phyloP scores from a whole-genome alignment of 768 basidiomycete species.

The Calocera viscosa region DNA sequence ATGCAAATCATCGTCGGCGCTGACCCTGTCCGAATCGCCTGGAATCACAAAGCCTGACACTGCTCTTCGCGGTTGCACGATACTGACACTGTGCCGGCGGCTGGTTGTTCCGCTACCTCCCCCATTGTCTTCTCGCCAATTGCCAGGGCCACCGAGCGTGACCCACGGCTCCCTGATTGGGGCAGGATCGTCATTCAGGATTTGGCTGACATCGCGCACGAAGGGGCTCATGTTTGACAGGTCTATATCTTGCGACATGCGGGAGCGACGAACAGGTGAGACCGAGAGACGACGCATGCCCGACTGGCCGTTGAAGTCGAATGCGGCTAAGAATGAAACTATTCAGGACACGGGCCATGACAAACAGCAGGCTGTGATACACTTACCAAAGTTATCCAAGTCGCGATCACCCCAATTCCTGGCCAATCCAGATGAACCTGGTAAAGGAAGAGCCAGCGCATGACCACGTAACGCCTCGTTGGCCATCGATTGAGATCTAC shows the following conservation, averaged over 20 bases:
- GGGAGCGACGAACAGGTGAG: neutral
- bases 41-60: slow-evolving; percentile 36
- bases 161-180: slow-evolving; percentile 61
- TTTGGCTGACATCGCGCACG: slow-evolving; percentile 69
- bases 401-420: neutral
- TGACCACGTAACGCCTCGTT: neutral
- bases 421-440: neutral
- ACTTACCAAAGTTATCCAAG: neutral
- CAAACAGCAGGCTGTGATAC: neutral
- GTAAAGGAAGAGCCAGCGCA: neutral
- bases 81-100: slow-evolving; percentile 67
- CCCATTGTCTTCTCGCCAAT: slow-evolving; percentile 34
- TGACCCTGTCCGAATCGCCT: slow-evolving; percentile 27
- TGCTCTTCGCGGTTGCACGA: slow-evolving; percentile 57
- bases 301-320: neutral
- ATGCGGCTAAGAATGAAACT: neutral
- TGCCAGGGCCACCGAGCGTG: slow-evolving; percentile 25
- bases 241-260: slow-evolving; percentile 29
- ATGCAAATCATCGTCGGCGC: neutral
- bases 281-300: neutral
- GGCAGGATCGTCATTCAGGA: slow-evolving; percentile 59
- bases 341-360: neutral
- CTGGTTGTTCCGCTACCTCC: slow-evolving; percentile 71
- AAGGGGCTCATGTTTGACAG: slow-evolving; percentile 72
- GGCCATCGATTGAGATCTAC: neutral